phyloP scores from a whole-genome alignment of 768 basidiomycete genomes.

The Clathrus columnatus region DNA sequence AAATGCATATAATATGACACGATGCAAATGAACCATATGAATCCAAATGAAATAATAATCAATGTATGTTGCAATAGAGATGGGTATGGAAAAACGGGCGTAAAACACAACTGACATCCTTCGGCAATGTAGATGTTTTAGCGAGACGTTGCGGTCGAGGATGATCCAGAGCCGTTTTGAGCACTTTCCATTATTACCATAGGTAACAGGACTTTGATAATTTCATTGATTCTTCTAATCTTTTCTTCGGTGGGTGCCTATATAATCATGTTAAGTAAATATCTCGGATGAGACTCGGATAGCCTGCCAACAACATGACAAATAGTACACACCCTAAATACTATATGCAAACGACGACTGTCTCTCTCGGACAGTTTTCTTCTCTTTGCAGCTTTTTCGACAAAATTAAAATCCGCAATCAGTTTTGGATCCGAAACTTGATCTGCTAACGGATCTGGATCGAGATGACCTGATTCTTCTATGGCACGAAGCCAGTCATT shows the following conservation, averaged over 20 bases:
- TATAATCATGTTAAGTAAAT: not conserved
- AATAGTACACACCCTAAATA: constrained; percentile 35
- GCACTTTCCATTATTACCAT: not conserved
- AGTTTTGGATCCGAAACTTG: constrained; percentile 3
- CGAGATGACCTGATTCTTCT: not conserved
- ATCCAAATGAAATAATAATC: no score
- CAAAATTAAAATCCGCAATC: constrained; percentile 25
- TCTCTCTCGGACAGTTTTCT: constrained; percentile 31
- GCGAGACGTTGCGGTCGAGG: not conserved
- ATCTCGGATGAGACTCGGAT: not conserved
- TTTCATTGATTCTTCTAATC: constrained; percentile 40
- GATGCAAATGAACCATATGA: no score
- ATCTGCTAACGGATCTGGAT: not conserved
- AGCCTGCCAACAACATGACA: not conserved
- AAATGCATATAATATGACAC: no score
- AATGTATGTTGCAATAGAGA: no score
- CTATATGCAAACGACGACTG: constrained; percentile 38
- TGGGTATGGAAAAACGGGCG: no score
- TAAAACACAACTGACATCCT: no score
- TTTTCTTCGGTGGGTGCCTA: constrained; percentile 52
- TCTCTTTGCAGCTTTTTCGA: constrained; percentile 37
- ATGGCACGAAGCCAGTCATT: not conserved
- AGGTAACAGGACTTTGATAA: constrained; percentile 25
- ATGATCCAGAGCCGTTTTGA: not conserved
- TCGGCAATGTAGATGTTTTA: no score